Evolutionary conservation across 225 moss, liverwort and hornwort species (phyloP).

Genomic region (Sphagnum contortum): DNA sequence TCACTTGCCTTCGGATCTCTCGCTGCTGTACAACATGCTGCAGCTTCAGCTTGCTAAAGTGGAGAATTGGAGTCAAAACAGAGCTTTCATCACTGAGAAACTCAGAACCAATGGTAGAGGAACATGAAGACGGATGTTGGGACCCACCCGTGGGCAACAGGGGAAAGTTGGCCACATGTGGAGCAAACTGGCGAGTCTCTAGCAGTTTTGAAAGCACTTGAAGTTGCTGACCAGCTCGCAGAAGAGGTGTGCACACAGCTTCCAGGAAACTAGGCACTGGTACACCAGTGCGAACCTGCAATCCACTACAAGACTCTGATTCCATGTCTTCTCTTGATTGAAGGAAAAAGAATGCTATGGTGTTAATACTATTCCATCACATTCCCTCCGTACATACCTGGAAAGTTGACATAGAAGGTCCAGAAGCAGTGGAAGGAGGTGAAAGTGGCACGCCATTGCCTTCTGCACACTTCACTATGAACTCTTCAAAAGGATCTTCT

Average conservation of each 20-base stretch:
- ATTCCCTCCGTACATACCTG: slow-evolving; percentile 11
- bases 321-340: too few species aligned
- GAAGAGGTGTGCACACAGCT: slow-evolving; percentile 63
- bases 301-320: background rate
- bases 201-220: slow-evolving; percentile 84
- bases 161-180: slow-evolving; percentile 51
- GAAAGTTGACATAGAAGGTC: slow-evolving; percentile 30
- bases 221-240: slow-evolving; percentile 93
- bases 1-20: slow-evolving; percentile 37
- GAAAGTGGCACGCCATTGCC: slow-evolving; percentile 12
- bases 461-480: slow-evolving; percentile 61
- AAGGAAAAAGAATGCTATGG: too few species aligned
- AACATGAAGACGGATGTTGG: slow-evolving; percentile 14
- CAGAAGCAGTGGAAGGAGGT: slow-evolving; percentile 15
- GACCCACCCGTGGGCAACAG: slow-evolving; percentile 20
- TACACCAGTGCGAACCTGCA: slow-evolving; percentile 68
- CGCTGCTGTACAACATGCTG: slow-evolving; percentile 34
- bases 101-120: slow-evolving; percentile 17
- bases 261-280: slow-evolving; percentile 75
- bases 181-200: slow-evolving; percentile 53
- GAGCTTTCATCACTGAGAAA: slow-evolving; percentile 15
- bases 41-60: slow-evolving; percentile 42
- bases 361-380: too few species aligned
- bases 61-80: slow-evolving; percentile 27
- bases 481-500: slow-evolving; percentile 77